phyloP scores from a whole-genome alignment of 495 filamentous ascomycete species.

The Hypomontagnella monticulosa region DNA sequence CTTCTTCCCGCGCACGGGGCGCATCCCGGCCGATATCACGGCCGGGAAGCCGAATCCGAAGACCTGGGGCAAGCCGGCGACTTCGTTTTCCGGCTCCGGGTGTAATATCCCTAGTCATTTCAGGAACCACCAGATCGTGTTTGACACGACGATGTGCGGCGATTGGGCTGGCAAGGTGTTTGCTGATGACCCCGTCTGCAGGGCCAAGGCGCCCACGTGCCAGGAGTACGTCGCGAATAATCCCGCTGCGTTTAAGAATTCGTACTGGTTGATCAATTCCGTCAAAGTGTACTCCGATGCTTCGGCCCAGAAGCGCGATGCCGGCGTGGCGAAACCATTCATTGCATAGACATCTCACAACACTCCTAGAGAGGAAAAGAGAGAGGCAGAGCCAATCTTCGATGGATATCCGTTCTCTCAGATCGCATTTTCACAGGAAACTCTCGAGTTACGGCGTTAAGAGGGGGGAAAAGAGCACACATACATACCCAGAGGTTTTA shows the following conservation, averaged over 20 bases:
- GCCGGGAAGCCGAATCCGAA: slow-evolving; percentile 67
- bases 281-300: slow-evolving; percentile 67
- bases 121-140: slow-evolving; percentile 75
- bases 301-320: slow-evolving; percentile 11
- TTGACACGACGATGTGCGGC: slow-evolving; percentile 89
- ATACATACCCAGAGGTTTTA: slow-evolving; percentile 10
- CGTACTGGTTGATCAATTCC: slow-evolving; percentile 78
- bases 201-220: slow-evolving; percentile 61
- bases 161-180: slow-evolving; percentile 83
- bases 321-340: slow-evolving; percentile 26
- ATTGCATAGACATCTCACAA: slow-evolving; percentile 24
- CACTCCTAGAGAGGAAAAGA: not conserved
- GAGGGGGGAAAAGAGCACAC: not conserved
- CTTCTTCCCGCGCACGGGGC: slow-evolving; percentile 72
- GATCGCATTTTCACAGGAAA: not conserved
- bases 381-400: slow-evolving; percentile 14
- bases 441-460: slow-evolving; percentile 11
- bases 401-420: too few species aligned
- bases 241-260: slow-evolving; percentile 66
- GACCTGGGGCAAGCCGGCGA: slow-evolving; percentile 73
- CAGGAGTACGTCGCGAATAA: slow-evolving; percentile 71
- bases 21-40: slow-evolving; percentile 65
- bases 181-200: slow-evolving; percentile 51
- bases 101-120: slow-evolving; percentile 77
- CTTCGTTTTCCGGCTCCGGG: slow-evolving; percentile 63